Percentiles rank a stretch among this genome's conserved stretches.
Conservation (phyloP, 768 basidiomycete species). For the Tulasnella sp. region DNA sequence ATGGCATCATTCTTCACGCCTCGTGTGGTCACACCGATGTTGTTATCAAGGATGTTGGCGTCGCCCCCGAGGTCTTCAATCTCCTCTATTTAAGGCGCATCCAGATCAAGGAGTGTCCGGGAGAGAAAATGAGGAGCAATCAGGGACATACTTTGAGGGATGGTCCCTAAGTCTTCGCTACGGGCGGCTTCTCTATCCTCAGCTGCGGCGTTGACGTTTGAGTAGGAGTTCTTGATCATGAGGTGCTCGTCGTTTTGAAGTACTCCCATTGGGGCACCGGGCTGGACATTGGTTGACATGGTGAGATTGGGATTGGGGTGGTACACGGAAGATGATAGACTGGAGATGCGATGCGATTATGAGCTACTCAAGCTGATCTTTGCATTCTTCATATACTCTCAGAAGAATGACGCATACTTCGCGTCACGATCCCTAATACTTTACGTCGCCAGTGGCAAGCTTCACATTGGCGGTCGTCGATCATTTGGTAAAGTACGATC, state of each 20-base stretch:
- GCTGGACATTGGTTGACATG: no score
- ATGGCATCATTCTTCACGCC: constrained; percentile 7
- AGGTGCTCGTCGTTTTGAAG: background rate
- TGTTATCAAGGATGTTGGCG: constrained; percentile 9
- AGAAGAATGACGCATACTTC: no score
- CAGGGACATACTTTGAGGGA: background rate
- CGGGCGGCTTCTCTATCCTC: constrained; percentile 7
- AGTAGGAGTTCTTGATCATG: background rate
- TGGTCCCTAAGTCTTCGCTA: background rate
- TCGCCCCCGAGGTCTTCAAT: background rate
- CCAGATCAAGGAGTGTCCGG: background rate
- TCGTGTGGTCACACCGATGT: background rate
- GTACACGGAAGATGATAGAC: no score
- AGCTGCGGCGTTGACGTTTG: constrained; percentile 2
- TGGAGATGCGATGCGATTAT: no score
- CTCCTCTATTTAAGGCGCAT: background rate
- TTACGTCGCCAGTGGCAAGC: no score
- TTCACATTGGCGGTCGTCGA: no score
- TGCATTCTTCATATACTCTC: no score
- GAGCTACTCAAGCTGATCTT: no score
- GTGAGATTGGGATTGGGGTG: no score
- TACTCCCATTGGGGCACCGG: background rate
- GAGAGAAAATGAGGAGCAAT: background rate
- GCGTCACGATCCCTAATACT: no score
- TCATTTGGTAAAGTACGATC: no score